Evolutionary conservation across 441 rosid species (phyloP).

Genomic region (California macrophylla): DNA sequence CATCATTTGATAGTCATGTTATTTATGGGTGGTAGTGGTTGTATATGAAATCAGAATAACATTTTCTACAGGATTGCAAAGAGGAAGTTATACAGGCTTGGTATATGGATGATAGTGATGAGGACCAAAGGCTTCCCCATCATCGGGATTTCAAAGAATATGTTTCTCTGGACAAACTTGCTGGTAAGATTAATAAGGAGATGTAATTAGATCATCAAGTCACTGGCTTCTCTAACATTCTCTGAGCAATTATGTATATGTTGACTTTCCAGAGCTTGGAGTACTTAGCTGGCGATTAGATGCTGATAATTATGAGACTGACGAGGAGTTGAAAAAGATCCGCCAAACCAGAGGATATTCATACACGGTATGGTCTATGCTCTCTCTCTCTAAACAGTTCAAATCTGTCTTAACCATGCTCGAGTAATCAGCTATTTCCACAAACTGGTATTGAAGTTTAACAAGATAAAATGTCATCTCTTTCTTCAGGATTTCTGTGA

Average conservation of each 20-base stretch:
- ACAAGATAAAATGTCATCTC: neutral
- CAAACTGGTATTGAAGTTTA: neutral
- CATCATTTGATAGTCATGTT: neutral
- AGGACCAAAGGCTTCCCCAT: constrained; percentile 83
- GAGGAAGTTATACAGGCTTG: constrained; percentile 86
- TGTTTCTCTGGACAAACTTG: constrained; percentile 59
- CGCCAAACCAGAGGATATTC: constrained; percentile 75
- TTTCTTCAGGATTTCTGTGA: constrained; percentile 63
- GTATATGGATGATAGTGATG: constrained; percentile 75
- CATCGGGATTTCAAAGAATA: constrained; percentile 66
- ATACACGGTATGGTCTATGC: constrained; percentile 45
- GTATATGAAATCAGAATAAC: neutral
- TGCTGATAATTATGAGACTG: constrained; percentile 76
- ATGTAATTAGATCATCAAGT: constrained; percentile 1
- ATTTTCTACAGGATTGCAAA: constrained; percentile 38
- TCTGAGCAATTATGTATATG: constrained; percentile 4
- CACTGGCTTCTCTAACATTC: neutral
- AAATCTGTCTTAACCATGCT: neutral
- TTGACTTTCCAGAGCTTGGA: constrained; percentile 51
- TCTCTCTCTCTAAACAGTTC: neutral
- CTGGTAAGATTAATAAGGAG: constrained; percentile 30
- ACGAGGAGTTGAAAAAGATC: constrained; percentile 72
- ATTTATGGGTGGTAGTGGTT: neutral
- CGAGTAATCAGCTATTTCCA: neutral
- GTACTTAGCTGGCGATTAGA: constrained; percentile 85